Base-by-base conservation (phyloP, 2,329 filamentous ascomycete species). In the Penicillium sp. region DNA sequence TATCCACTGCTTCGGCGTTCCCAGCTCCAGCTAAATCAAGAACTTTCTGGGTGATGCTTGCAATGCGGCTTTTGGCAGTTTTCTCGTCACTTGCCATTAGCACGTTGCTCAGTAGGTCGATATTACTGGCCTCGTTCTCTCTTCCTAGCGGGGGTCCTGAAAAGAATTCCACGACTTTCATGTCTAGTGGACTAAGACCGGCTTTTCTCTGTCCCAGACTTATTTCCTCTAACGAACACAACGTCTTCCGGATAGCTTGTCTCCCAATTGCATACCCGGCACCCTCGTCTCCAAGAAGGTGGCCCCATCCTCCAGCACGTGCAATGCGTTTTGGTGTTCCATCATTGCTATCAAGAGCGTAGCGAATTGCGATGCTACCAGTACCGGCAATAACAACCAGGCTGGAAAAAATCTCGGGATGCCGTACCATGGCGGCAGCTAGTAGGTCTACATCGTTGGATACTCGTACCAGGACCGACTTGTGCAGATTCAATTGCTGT, bases 271-370 rank as follows among this genome's bases (percentile, higher is more conserved):
- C 67, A 59, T 71, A 77, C 2, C 74, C 76, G 0, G 69, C 70
- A 0, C 76, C 76, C 38, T 78, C 74, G 50, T 79, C 77, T 1
- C 76, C 75, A 1, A 79, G 63, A 5, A 77, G 62, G 55, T 72
- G 65, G 3, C 76, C 75, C 76, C 77, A 78, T 12, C 77, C 77
- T 2, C 76, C 76, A 4, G 67, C 66, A 3, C 76, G 67, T n/a
- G 66, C 68, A 1, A 66, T 65, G 1, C 68, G 67, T 6, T 60
- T 43, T 16, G 55, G 55, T 33, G 70, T 66, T 24, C 49, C 54
- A 9, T 42, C 26, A n/a, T 54, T 47, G 0, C 55, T 52, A 3
- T 52, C 47, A 49, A 62, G 62, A 9, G 58, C 57, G 60, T 73
- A 79, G 18, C 66, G 66, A 66, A 76, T 77, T n/a, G 70, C 71